Evolutionary conservation across 2,329 filamentous ascomycete genomes (phyloP).

Genomic region (Dactylonectria estremocensis): DNA sequence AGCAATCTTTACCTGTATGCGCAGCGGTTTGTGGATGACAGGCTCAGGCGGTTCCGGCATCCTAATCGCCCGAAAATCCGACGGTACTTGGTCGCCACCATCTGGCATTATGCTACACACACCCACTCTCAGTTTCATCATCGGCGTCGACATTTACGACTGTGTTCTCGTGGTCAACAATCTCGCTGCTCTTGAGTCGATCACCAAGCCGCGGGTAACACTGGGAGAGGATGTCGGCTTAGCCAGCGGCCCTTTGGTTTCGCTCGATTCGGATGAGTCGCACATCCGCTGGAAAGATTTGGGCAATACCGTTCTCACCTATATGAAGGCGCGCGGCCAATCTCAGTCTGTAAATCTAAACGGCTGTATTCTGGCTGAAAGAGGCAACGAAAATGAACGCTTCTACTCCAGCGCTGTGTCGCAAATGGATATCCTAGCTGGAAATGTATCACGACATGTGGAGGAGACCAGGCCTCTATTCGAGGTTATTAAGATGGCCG

Average conservation of each 20-base stretch:
- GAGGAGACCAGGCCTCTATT: constrained; percentile 74
- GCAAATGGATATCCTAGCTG: constrained; percentile 71
- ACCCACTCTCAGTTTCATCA: constrained; percentile 87
- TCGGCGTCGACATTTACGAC: constrained; percentile 96
- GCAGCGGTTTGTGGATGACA: constrained; percentile 91
- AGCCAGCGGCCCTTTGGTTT: constrained; percentile 80
- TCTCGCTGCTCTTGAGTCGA: constrained; percentile 85
- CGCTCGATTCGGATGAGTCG: constrained; percentile 66
- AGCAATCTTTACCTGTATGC: constrained; percentile 96
- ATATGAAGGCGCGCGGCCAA: constrained; percentile 72
- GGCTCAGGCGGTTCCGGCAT: constrained; percentile 93
- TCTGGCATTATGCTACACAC: constrained; percentile 94
- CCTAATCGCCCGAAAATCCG: constrained; percentile 85
- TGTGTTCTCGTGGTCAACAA: constrained; percentile 95
- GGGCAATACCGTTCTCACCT: constrained; percentile 70
- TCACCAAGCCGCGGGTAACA: constrained; percentile 84
- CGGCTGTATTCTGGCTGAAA: constrained; percentile 70
- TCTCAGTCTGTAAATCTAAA: constrained; percentile 69
- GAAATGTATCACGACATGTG: constrained; percentile 68
- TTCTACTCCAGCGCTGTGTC: constrained; percentile 68
- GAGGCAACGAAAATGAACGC: constrained; percentile 72
- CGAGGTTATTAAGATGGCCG: constrained; percentile 89
- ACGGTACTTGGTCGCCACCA: constrained; percentile 92
- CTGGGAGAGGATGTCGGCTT: constrained; percentile 87
- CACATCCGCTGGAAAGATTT: constrained; percentile 68